Evolutionary conservation across 441 rosid genomes (phyloP).

Genomic region (Mallotus repandus): DNA sequence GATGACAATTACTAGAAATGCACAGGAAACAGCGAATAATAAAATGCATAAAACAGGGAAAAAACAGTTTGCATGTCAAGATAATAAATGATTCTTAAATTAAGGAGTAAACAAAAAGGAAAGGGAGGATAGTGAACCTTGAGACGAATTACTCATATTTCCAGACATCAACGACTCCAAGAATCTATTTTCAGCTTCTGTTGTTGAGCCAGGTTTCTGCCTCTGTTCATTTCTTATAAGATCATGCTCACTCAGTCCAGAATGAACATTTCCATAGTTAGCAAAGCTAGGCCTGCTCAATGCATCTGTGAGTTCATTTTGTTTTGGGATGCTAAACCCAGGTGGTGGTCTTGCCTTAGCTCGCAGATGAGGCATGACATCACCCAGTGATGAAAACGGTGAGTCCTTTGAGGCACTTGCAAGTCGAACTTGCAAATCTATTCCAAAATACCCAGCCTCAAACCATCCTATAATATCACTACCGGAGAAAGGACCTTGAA

Average conservation of each 20-base stretch:
- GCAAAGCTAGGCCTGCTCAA: slow-evolving; percentile 45
- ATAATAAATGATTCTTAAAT: neutral
- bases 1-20: neutral
- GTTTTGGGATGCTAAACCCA: slow-evolving; percentile 76
- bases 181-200: slow-evolving; percentile 89
- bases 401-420: slow-evolving; percentile 71
- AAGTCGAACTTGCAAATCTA: slow-evolving; percentile 79
- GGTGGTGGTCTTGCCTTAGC: slow-evolving; percentile 98
- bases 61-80: neutral
- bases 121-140: slow-evolving; percentile 49
- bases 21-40: neutral
- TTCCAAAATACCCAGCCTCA: slow-evolving; percentile 97
- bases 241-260: slow-evolving; percentile 52
- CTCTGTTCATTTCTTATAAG: slow-evolving; percentile 55
- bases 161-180: slow-evolving; percentile 89
- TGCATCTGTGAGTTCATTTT: slow-evolving; percentile 53
- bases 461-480: slow-evolving; percentile 96
- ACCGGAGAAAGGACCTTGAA: slow-evolving; percentile 96
- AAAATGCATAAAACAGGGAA: neutral
- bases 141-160: slow-evolving; percentile 47
- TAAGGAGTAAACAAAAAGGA: slow-evolving; percentile 3
- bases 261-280: slow-evolving; percentile 49
- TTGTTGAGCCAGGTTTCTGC: slow-evolving; percentile 50
- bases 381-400: slow-evolving; percentile 79
- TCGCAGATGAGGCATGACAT: slow-evolving; percentile 97